Percentiles rank a stretch among this genome's conserved stretches.
phyloP scores from a whole-genome alignment of 139 green algal species.

The Penium margaritaceum region DNA sequence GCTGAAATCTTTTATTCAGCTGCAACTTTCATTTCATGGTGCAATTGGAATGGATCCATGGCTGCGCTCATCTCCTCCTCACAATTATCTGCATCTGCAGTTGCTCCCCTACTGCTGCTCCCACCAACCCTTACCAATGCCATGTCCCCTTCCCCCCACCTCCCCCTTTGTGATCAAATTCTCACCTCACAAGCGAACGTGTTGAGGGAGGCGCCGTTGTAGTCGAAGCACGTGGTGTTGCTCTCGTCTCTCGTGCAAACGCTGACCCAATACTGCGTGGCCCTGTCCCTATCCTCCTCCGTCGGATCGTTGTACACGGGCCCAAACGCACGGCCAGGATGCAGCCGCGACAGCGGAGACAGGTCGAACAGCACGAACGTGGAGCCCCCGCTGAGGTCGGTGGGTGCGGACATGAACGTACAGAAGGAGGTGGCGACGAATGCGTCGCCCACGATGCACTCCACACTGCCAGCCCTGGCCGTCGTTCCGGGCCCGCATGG shows the following conservation, averaged over 20 bases:
- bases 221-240: slow-evolving; percentile 20
- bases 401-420: not conserved
- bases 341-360: slow-evolving; percentile 12
- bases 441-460: slow-evolving; percentile 27
- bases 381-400: not conserved
- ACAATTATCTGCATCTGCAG: no score
- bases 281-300: not conserved
- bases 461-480: not conserved
- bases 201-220: slow-evolving; percentile 7
- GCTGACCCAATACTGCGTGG: slow-evolving; percentile 3
- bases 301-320: slow-evolving; percentile 7
- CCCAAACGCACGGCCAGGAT: slow-evolving; percentile 14
- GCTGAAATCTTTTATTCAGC: no score
- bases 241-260: not conserved
- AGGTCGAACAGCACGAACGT: slow-evolving; percentile 24
- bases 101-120: no score
- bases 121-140: no score
- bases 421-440: slow-evolving; percentile 26
- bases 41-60: no score
- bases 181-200: slow-evolving; percentile 20
- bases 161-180: no score
- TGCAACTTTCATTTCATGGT: no score
- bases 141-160: no score
- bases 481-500: slow-evolving; percentile 18
- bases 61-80: no score